A percentile compares a stretch with the other conserved stretches of the same genome.
Evolutionary conservation across 2,329 filamentous ascomycete genomes (phyloP).

Genomic region (Colletotrichum tamarilloi): DNA sequence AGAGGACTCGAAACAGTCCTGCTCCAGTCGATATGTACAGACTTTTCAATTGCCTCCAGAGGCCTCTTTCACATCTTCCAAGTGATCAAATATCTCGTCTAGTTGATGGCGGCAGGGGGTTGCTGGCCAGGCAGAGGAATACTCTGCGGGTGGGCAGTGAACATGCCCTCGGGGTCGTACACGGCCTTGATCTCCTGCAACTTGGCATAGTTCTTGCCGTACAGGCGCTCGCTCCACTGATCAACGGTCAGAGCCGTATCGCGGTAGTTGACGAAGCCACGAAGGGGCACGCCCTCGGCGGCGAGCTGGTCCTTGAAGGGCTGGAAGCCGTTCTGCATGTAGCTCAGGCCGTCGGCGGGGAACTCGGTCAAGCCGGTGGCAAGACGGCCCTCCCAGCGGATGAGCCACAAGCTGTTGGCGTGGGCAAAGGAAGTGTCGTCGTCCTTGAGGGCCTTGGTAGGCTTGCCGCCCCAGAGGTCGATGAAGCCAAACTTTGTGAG

Average conservation of each 20-base stretch:
- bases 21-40: not conserved
- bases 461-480: slow-evolving; percentile 34
- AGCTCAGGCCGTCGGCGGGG: slow-evolving; percentile 57
- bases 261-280: slow-evolving; percentile 36
- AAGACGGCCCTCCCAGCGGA: slow-evolving; percentile 38
- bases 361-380: slow-evolving; percentile 57
- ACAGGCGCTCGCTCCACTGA: slow-evolving; percentile 36
- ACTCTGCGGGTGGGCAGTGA: slow-evolving; percentile 34
- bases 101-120: slow-evolving; percentile 25
- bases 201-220: slow-evolving; percentile 31
- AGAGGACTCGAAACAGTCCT: not conserved
- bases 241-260: slow-evolving; percentile 29
- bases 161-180: slow-evolving; percentile 35
- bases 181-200: slow-evolving; percentile 33
- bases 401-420: slow-evolving; percentile 54
- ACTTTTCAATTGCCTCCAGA: no score
- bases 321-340: slow-evolving; percentile 55
- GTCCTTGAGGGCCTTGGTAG: slow-evolving; percentile 45
- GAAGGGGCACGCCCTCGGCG: slow-evolving; percentile 24
- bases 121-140: slow-evolving; percentile 32
- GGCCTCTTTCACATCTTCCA: not conserved
- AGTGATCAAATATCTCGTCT: not conserved
- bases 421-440: slow-evolving; percentile 49
- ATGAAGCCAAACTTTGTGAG: slow-evolving; percentile 34
- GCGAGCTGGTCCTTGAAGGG: slow-evolving; percentile 29